These are phyloP conservation scores for Striga asiatica DNA, from an alignment of 257 asterid species.

Conservation along the genomic window DNA sequence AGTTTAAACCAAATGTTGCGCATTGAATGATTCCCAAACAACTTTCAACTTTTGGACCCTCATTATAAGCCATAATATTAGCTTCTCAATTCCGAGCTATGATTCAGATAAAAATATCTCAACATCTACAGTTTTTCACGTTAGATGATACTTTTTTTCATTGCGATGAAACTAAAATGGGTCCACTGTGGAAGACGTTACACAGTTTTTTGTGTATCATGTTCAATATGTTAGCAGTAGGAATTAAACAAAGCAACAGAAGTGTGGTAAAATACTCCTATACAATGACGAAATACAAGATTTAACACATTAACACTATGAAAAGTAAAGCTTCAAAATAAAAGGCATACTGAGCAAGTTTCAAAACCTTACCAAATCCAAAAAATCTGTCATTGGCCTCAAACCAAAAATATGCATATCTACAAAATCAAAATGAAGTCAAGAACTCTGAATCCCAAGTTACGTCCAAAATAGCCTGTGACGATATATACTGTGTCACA, in stretches of 20 bases:
- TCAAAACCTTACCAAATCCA: constrained; percentile 67
- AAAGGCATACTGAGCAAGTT: constrained; percentile 17
- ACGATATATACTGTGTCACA: constrained; percentile 3
- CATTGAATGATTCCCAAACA: neutral
- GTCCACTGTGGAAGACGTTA: neutral
- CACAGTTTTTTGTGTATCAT: neutral
- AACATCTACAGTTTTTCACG: neutral
- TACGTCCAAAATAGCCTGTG: constrained; percentile 1
- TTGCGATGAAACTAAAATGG: neutral
- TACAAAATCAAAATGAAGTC: constrained; percentile 32
- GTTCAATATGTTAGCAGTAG: neutral
- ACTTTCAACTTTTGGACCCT: neutral
- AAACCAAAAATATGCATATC: constrained; percentile 88
- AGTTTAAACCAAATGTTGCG: neutral
- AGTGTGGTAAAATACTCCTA: neutral
- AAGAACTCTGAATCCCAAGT: constrained; percentile 14
- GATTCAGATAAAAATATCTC: neutral
- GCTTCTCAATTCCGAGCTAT: neutral
- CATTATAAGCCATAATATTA: neutral
- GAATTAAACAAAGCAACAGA: constrained; percentile 18
- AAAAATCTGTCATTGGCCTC: constrained; percentile 77
- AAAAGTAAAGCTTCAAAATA: neutral
- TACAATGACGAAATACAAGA: neutral
- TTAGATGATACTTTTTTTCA: too few species aligned
- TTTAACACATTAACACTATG: neutral